phyloP scores from a whole-genome alignment of 2,329 filamentous ascomycete species.

The Penicillium sp. region DNA sequence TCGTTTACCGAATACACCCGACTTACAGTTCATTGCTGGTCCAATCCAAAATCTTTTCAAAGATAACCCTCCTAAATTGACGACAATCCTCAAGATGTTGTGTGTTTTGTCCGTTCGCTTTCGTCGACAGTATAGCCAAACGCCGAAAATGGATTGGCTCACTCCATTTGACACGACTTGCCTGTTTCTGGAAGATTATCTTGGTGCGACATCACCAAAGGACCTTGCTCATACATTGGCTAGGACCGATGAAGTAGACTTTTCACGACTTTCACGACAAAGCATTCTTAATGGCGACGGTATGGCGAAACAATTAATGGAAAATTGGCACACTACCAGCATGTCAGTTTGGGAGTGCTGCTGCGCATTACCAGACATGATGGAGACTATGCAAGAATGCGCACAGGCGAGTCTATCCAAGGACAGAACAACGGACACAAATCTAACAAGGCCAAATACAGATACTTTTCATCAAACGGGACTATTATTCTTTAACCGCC shows the following conservation, averaged over 20 bases:
- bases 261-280: conserved; percentile 28
- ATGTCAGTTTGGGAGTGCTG: conserved; percentile 41
- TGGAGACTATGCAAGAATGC: conserved; percentile 35
- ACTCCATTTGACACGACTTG: conserved; percentile 32
- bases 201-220: conserved; percentile 31
- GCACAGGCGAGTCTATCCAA: conserved; percentile 30
- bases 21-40: conserved; percentile 38
- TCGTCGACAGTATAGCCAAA: conserved; percentile 35
- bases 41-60: conserved; percentile 41
- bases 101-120: conserved; percentile 38
- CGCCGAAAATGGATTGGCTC: conserved; percentile 36
- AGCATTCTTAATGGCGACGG: conserved; percentile 26
- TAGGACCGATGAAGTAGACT: conserved; percentile 30
- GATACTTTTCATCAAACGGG: conserved; percentile 29
- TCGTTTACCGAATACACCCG: conserved; percentile 11
- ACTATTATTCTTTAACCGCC: conserved; percentile 41
- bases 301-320: conserved; percentile 21
- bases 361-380: conserved; percentile 34
- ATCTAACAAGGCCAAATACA: conserved; percentile 10
- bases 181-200: conserved; percentile 35
- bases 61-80: conserved; percentile 31
- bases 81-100: conserved; percentile 36
- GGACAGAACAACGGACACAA: background rate
- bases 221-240: conserved; percentile 37
- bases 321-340: conserved; percentile 33